Evolutionary conservation across 805 yeast genomes (phyloP).

Genomic region (Sungouiozyma intestinalis): DNA sequence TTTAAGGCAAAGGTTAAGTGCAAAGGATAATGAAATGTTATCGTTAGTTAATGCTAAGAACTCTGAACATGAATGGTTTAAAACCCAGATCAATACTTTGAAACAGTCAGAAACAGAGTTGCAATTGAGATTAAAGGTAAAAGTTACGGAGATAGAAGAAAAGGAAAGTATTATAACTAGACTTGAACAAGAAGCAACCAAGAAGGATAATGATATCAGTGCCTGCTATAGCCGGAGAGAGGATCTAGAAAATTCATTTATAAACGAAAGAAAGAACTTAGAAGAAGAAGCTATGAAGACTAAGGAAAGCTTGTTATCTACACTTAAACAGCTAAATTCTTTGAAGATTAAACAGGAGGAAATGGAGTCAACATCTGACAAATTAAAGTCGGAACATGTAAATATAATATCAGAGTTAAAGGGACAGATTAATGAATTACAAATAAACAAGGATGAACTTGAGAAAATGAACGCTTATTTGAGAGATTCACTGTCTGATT

Average conservation of each 20-base stretch:
- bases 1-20: constrained; percentile 13
- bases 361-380: constrained; percentile 21
- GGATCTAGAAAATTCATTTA: constrained; percentile 20
- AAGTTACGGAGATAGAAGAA: constrained; percentile 14
- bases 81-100: constrained; percentile 44
- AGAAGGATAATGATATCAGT: constrained; percentile 4
- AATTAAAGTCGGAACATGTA: constrained; percentile 14
- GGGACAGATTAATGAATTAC: constrained; percentile 17
- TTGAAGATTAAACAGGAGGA: constrained; percentile 25
- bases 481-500: neutral
- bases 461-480: constrained; percentile 9
- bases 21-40: constrained; percentile 30
- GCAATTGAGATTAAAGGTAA: constrained; percentile 34
- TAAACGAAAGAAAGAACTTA: constrained; percentile 6
- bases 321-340: constrained; percentile 25
- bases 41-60: constrained; percentile 31
- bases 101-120: constrained; percentile 21
- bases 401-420: constrained; percentile 25
- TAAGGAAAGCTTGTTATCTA: constrained; percentile 15
- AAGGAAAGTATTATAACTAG: neutral
- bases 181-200: neutral
- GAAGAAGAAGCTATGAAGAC: constrained; percentile 1
- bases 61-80: constrained; percentile 42
- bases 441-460: constrained; percentile 16
- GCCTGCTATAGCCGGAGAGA: constrained; percentile 6